Base-by-base conservation (phyloP, 768 basidiomycete genomes). In the Xerocomellus amylosporus region DNA sequence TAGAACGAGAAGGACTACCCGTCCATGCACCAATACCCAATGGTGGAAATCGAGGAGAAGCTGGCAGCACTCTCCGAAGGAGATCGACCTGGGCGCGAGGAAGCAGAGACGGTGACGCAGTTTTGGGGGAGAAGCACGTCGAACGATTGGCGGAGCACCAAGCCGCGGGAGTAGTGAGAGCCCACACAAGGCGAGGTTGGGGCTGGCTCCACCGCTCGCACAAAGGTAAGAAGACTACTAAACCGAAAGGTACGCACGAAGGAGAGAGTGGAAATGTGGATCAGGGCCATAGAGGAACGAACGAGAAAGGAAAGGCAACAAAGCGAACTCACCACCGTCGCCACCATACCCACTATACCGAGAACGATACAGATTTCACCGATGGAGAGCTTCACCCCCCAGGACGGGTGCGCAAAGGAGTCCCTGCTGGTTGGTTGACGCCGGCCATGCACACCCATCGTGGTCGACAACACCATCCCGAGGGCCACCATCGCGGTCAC, bases 1-100 rank as follows among this genome's bases (percentile, higher is more conserved):
- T 77, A 45, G 89, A 91, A 67, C 79, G 76, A 45, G 84, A 82
- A 37, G 88, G 88, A 0, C 67, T 91, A 26, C 83, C 83, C 0
- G 75, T 37, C 61, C 75, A 13, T 63, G 68, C 38, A 63, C 74
- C 38, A 61, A 74, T 55, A 45, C 63, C 58, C 28, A 40, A 24
- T 14, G 2, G 8, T 17, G 47, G 46, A 31, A 42, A 34, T 31
- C 22, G 42, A 37, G 46, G 36, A 37, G 44, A 51, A 12, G 9
- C 14, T 1, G 46, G 46, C 1, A 53, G 22, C 8, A 1, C 38
- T 10, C 46, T 66, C n/a, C 54, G 64, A 47, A 56, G 62, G 31
- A 60, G 60, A 55, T 53, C 54, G 14, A 63, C 58, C 1, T 54
- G 60, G 62, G 56, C 49, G 19, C 53, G 50, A 53, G 37, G 22